Conservation (phyloP, 2,329 filamentous ascomycete species). For the Aspergillus brunneoviolaceus region DNA sequence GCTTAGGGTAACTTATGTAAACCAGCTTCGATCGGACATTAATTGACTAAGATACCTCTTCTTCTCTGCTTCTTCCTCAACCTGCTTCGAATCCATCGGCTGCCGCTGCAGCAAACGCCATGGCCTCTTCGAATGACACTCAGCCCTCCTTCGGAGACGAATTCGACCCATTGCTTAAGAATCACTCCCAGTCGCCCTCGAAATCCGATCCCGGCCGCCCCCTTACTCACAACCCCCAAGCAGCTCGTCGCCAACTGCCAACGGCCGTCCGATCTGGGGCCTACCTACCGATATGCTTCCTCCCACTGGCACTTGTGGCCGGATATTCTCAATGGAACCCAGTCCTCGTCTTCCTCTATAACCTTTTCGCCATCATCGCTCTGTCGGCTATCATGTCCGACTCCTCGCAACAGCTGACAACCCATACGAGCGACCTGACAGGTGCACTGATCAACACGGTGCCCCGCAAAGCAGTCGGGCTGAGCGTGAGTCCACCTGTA, state of each 20-base stretch:
- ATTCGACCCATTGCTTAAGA: background rate
- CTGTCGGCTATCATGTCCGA: constrained; percentile 57
- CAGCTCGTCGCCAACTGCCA: background rate
- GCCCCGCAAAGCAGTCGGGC: constrained; percentile 59
- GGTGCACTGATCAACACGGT: constrained; percentile 59
- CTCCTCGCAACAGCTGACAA: constrained; percentile 57
- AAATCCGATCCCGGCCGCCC: background rate
- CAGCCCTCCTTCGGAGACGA: background rate
- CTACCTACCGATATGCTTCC: constrained; percentile 60
- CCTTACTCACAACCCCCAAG: background rate
- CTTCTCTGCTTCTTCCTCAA: background rate
- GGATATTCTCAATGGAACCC: constrained; percentile 59
- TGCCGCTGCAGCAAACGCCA: background rate
- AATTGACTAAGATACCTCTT: background rate
- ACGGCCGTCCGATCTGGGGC: background rate
- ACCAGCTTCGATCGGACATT: background rate
- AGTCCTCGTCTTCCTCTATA: constrained; percentile 72
- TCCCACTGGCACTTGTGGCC: constrained; percentile 71
- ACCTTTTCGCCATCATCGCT: constrained; percentile 69
- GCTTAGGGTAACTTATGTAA: background rate
- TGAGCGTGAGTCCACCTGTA: constrained; percentile 58
- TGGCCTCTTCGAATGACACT: background rate
- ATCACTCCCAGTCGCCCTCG: background rate
- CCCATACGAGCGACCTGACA: constrained; percentile 55
- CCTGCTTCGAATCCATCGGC: background rate